phyloP scores from a whole-genome alignment of 805 yeast species.

The Lipomyces japonicus region DNA sequence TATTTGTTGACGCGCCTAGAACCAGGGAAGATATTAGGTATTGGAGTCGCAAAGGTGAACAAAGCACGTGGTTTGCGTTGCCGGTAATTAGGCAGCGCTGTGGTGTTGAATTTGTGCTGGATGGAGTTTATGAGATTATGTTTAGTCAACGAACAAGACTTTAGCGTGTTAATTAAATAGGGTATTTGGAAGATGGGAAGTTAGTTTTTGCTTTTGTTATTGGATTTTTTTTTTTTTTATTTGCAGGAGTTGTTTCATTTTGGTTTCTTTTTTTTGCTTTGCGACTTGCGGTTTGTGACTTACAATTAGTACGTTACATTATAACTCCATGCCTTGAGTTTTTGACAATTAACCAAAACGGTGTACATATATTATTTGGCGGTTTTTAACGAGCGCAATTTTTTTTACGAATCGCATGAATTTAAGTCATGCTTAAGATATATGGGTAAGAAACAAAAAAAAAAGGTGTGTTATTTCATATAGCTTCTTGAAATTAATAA shows the following conservation, averaged over 20 bases:
- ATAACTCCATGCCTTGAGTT: too few relatives aligned
- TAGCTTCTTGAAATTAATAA: too few relatives aligned
- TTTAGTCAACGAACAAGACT: slow-evolving; percentile 9
- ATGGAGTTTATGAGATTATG: slow-evolving; percentile 45
- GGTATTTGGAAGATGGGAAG: not conserved
- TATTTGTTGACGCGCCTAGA: slow-evolving; percentile 63
- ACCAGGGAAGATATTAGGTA: slow-evolving; percentile 72
- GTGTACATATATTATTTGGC: too few relatives aligned
- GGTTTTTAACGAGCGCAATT: too few relatives aligned
- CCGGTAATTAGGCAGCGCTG: slow-evolving; percentile 84
- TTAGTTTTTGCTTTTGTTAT: not conserved
- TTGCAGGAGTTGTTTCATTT: not conserved
- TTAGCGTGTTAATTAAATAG: not conserved
- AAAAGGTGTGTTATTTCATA: too few relatives aligned
- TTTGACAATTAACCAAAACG: too few relatives aligned
- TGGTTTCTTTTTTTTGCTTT: not conserved
- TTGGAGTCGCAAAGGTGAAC: slow-evolving; percentile 88
- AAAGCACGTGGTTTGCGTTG: slow-evolving; percentile 87
- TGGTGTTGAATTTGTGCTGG: slow-evolving; percentile 82
- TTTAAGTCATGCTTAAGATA: too few relatives aligned
- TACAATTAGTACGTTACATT: too few relatives aligned
- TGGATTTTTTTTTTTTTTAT: not conserved
- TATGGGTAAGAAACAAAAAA: too few relatives aligned
- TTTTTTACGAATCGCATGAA: too few relatives aligned
- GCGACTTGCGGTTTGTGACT: too few relatives aligned